phyloP scores from a whole-genome alignment of 2,329 filamentous ascomycete genomes.

The Penicillium psychrosexuale region DNA sequence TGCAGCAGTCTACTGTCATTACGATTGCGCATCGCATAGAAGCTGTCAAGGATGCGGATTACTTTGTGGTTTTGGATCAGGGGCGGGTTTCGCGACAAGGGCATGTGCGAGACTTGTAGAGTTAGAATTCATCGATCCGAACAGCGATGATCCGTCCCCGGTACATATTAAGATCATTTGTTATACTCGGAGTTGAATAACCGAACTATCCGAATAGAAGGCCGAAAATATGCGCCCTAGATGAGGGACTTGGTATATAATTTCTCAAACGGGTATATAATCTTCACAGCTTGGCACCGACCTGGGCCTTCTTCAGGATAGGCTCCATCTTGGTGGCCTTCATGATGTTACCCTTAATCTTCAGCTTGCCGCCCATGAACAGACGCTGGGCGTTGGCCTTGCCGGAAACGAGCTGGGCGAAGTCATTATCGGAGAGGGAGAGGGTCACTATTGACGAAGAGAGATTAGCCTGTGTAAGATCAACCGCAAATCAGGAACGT shows the following conservation, averaged over 20 bases:
- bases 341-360: conserved; percentile 98
- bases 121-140: background rate
- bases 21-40: conserved; percentile 64
- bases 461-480: conserved; percentile 4
- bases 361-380: conserved; percentile 98
- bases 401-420: conserved; percentile 74
- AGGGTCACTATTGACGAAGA: conserved; percentile 66
- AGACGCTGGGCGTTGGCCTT: conserved; percentile 92
- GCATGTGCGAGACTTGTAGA: conserved; percentile 25
- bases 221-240: background rate
- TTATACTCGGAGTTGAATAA: background rate
- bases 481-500: background rate
- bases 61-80: conserved; percentile 53
- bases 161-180: background rate
- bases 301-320: conserved; percentile 82
- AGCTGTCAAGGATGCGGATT: conserved; percentile 59
- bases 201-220: too few relatives aligned
- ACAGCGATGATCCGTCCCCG: background rate
- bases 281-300: conserved; percentile 69
- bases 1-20: conserved; percentile 54
- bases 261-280: conserved; percentile 46
- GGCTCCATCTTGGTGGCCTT: conserved; percentile 95
- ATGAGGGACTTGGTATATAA: conserved; percentile 6
- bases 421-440: conserved; percentile 78
- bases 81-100: conserved; percentile 44